Base-by-base conservation (phyloP, 805 yeast genomes). In the Diddensiella santjacobensis region DNA sequence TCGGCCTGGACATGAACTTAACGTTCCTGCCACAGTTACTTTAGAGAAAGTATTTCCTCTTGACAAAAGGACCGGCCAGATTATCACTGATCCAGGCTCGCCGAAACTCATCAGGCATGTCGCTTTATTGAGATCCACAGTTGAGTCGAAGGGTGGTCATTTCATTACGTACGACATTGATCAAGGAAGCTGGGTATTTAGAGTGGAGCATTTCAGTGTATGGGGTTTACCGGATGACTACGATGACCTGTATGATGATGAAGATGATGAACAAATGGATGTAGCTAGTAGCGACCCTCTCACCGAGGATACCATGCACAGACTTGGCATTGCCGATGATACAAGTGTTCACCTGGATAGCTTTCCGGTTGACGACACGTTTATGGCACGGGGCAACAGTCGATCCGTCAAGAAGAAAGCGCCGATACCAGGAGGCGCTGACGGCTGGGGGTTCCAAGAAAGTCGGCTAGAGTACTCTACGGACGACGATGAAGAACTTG, bases 181-280 rank as follows among this genome's bases (percentile, higher is more conserved):
- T 23, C 77, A 79, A 3, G 87, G 87, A 30, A 66, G 77, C 3
- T 89, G 90, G 88, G 80, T 83, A 1, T 89, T 87, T 66, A 78
- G 73, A 57, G 96, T 90, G 5, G 81, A 84, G 56, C 99, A 93
- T 69, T 93, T 93, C 60, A 88, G 96, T 69, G 79, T 86, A 3
- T 93, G 97, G 96, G 98, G 98, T 4, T 67, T 93, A 33, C 58
- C 56, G 13, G 61, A 59, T 11, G 58, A 53, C 24, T 23, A 30
- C 15, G 85, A 81, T 54, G 87, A 83, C 22, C 58, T 52, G 23
- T 8, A 8, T 26, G 8, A 26, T 26, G 80, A 75, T 19, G 80
- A 74, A 36, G 81, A 71, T 77, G 75, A 33, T 56, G 26, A 22
- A 4, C 19, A 18, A 5, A 17, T 22, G 43, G 72, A 78, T 37